These are phyloP conservation scores for Poterioochromonas sp. DNA, from an alignment of 352 stramenopile species.

Conservation along the genomic window DNA sequence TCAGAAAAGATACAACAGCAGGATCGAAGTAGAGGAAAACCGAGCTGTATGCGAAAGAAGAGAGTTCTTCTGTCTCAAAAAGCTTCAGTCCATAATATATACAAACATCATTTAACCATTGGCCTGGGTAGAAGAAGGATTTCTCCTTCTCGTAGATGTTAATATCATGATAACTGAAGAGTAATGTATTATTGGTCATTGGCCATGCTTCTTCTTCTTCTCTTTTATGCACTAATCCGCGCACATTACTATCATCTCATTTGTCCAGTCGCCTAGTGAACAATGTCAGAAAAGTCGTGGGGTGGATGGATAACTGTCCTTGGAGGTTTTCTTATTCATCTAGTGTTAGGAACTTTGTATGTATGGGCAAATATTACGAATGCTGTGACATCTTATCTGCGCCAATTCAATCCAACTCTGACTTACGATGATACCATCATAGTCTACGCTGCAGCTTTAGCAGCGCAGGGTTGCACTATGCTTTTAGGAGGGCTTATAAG, in stretches of 20 bases:
- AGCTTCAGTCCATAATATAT: not conserved
- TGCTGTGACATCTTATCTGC: not conserved
- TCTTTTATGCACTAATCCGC: no score
- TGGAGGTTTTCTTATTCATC: slow-evolving; percentile 17
- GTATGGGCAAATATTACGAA: not conserved
- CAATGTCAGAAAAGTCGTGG: no score
- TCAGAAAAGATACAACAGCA: not conserved
- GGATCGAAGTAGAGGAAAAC: not conserved
- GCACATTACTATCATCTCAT: no score
- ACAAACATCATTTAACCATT: not conserved
- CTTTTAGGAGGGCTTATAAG: not conserved
- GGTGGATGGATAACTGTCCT: slow-evolving; percentile 19
- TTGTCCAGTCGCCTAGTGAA: no score
- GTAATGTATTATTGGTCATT: no score
- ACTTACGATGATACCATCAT: slow-evolving; percentile 9
- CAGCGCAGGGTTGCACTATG: not conserved
- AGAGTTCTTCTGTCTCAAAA: not conserved
- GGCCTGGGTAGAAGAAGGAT: not conserved
- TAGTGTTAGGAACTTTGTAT: slow-evolving; percentile 21
- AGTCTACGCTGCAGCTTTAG: not conserved
- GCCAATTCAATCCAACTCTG: not conserved
- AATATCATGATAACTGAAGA: not conserved
- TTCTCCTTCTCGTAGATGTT: not conserved
- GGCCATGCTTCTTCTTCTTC: no score
- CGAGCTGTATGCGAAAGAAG: no score